Evolutionary conservation across 2,329 filamentous ascomycete species (phyloP), one percentile per base, ranked within the genome.

Genomic region (Dactylellina cionopaga): DNA sequence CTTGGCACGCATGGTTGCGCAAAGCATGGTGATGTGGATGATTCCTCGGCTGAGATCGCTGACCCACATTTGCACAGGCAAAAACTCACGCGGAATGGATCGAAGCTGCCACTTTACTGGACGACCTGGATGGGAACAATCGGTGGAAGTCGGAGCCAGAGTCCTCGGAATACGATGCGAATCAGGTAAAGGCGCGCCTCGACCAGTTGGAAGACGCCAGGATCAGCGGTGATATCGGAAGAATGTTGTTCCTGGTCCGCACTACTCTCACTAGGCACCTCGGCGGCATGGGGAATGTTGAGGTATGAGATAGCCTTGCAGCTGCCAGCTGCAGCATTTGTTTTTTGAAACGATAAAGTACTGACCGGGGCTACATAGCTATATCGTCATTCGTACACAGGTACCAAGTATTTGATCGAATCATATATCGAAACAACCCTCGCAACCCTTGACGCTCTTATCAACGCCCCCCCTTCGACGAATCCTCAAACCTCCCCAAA

Each of bases 331-430:
- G 11, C 13, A 27, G 4, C 1, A 13, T 35, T 17, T 54, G 15
- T 22, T 41, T 55, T 41, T 39, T 37, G 29, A 15, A 17, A 22
- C 9, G 31, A 56, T 29, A 56, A 27, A 19, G 15, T 29, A 25
- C 33, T 43, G 33, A 56, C 52, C 13, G 6, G 15, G 33, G 49
- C 44, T 47, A 31, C 39, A 11, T 22, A 76, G 56, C 84, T 97
- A 1, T 97, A 97, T 81, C 89, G 89, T 62, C 91, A 95, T 79
- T 91, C 90, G 0, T 89, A 95, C 78, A 86, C 92, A 11, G 94
- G 93, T 3, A 96, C 93, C 6, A 97, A 97, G 81, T 84, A 86
- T 69, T 81, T 96, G 74, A 94, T 96, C 74, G 93, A 97, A 80
- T 85, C 87, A 31, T 97, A 97, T 77, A 93, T 96, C 73, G 87